Percentiles rank a stretch among this genome's conserved stretches.
These are phyloP conservation scores for Lupinus albus DNA, from an alignment of 306 rosid genomes.

Conservation along the genomic window DNA sequence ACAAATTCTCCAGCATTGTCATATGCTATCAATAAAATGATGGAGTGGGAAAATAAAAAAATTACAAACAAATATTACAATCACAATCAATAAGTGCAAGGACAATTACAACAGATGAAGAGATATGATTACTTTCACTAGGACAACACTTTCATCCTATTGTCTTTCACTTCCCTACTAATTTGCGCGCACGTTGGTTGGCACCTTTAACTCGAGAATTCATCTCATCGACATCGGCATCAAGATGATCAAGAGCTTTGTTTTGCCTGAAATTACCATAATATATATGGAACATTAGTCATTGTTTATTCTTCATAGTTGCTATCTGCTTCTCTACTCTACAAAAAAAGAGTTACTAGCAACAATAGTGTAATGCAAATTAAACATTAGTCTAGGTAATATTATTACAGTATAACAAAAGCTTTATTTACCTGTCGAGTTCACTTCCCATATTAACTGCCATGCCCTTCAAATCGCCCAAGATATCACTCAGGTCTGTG, in stretches of 20 bases:
- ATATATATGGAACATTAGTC: background rate
- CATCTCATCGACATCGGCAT: slow-evolving; percentile 75
- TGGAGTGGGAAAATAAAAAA: background rate
- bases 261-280: slow-evolving; percentile 78
- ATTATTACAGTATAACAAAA: background rate
- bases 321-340: background rate
- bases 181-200: slow-evolving; percentile 71
- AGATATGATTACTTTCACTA: background rate
- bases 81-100: slow-evolving; percentile 11
- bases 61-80: slow-evolving; percentile 1
- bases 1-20: slow-evolving; percentile 9
- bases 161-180: slow-evolving; percentile 53
- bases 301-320: background rate
- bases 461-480: slow-evolving; percentile 96
- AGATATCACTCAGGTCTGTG: slow-evolving; percentile 72
- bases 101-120: background rate
- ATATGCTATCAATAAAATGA: slow-evolving; percentile 3
- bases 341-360: no score
- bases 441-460: slow-evolving; percentile 86
- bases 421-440: slow-evolving; percentile 61
- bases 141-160: background rate
- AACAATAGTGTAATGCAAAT: no score
- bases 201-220: slow-evolving; percentile 84
- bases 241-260: slow-evolving; percentile 79
- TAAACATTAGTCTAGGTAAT: no score